Percentiles rank a stretch among this genome's conserved stretches.
Conservation (phyloP, 2,329 filamentous ascomycete genomes). For the Neofusicoccum umdonicola region DNA sequence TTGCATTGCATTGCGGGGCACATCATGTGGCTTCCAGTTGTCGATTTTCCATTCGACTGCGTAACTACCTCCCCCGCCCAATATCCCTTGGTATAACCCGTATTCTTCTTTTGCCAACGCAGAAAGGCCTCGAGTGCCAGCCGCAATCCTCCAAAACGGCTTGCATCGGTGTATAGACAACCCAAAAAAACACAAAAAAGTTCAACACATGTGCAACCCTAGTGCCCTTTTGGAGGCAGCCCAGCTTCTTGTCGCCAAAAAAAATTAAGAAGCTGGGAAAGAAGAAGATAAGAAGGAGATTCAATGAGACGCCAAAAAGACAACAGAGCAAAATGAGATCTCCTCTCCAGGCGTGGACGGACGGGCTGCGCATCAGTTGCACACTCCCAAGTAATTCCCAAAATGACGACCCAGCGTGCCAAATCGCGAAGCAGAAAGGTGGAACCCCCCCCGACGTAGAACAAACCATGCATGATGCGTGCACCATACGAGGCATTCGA, state of each 20-base stretch:
- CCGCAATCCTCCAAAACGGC: constrained; percentile 8
- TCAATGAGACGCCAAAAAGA: constrained; percentile 2
- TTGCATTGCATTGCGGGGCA: constrained; percentile 2
- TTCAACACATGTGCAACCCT: constrained; percentile 8
- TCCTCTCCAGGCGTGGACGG: constrained; percentile 9
- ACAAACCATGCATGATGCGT: constrained; percentile 12
- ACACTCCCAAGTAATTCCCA: background rate
- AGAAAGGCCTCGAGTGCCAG: constrained; percentile 3
- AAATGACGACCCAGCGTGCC: constrained; percentile 16
- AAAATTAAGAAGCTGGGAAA: constrained; percentile 1
- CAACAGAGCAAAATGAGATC: constrained; percentile 1
- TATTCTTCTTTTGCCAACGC: constrained; percentile 11
- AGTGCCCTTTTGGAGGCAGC: constrained; percentile 14
- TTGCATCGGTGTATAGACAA: constrained; percentile 12
- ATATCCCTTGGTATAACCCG: constrained; percentile 15
- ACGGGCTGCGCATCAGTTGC: background rate
- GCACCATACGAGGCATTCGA: constrained; percentile 13
- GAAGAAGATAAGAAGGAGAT: background rate
- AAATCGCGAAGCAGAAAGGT: constrained; percentile 3
- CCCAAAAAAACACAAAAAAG: background rate
- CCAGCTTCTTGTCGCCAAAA: background rate
- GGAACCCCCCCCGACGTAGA: constrained; percentile 5
- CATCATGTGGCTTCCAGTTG: constrained; percentile 9
- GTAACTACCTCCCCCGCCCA: constrained; percentile 10
- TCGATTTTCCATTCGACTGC: constrained; percentile 13